Base-by-base conservation (phyloP, 768 basidiomycete species). In the Trichaptum fuscoviolaceum region DNA sequence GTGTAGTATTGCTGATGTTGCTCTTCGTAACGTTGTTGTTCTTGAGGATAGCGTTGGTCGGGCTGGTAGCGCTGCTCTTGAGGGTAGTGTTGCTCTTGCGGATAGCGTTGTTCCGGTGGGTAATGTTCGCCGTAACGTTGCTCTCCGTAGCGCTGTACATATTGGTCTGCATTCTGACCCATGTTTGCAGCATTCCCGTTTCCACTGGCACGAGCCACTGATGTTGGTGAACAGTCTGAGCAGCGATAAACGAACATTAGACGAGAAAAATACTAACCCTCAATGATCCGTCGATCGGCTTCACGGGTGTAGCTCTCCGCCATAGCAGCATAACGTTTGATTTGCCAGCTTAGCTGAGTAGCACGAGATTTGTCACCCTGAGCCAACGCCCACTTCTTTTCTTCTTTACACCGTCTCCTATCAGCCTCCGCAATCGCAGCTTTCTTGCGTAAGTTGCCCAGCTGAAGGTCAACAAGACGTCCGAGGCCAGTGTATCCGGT, bases 401-500 rank as follows among this genome's bases (percentile, higher is more conserved):
- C 93, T 76, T 95, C 93, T 79, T 87, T 91, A 78, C 87, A 91
- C 65, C 91, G 83, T 57, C 93, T 83, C 23, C 90, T 85, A 76
- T 95, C 92, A 67, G 87, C 92, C 70, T 93, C 93, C 26, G 93
- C 92, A 66, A 92, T 76, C 23, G 90, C 88, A 8, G 92, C 92
- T 27, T 90, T 85, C 61, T 91, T 87, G 62, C 91, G 84, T 24
- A 95, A 82, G 18, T 67, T 63, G 34, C 64, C 67, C 34, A 64
- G 36, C 15, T 69, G 64, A 64, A 42, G 30, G 26, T 34, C 15
- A 3, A n/a, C 24, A 65, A 57, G 10, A 23, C 66, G 7, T 66
- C 69, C 17, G 27, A 65, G 30, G 42, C 42, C 60, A 58, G 68
- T 7, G 66, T 63, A 30, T 57, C 58, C 24, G 67, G 57, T 68